phyloP scores from a whole-genome alignment of 140 eudicot genomes.

The Anethum foeniculum region DNA sequence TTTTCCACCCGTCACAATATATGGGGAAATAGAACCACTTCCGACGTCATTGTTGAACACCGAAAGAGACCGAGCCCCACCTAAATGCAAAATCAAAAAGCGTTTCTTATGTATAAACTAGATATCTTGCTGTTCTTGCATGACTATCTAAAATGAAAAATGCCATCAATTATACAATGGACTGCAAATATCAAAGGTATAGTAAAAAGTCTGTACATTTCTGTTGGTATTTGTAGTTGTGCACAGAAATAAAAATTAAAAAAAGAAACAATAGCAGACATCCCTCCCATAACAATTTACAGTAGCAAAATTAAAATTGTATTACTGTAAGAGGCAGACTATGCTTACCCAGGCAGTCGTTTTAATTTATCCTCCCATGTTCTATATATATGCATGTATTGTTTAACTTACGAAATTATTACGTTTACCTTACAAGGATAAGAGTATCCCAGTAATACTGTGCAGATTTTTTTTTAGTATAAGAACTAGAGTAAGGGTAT shows the following conservation, averaged over 20 bases:
- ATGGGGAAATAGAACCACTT: conserved; percentile 88
- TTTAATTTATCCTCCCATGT: background rate
- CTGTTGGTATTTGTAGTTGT: background rate
- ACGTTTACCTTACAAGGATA: no score
- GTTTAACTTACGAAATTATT: background rate
- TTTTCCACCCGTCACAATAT: conserved; percentile 95
- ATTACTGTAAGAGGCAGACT: background rate
- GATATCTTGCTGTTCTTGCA: background rate
- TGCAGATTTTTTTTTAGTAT: no score
- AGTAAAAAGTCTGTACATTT: background rate
- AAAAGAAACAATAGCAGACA: background rate
- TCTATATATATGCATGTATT: background rate
- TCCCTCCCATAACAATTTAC: background rate
- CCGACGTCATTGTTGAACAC: conserved; percentile 83
- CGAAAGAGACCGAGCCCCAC: conserved; percentile 84
- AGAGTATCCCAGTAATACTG: no score
- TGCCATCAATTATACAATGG: background rate
- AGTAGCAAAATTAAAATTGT: background rate
- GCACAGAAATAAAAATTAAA: background rate
- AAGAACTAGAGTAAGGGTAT: no score
- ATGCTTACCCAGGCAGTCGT: background rate
- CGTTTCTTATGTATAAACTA: background rate
- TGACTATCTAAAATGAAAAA: background rate
- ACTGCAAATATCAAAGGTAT: background rate
- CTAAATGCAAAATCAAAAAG: conserved; percentile 25